phyloP scores from a whole-genome alignment of 805 yeast genomes.

The Kodamaea restingae region DNA sequence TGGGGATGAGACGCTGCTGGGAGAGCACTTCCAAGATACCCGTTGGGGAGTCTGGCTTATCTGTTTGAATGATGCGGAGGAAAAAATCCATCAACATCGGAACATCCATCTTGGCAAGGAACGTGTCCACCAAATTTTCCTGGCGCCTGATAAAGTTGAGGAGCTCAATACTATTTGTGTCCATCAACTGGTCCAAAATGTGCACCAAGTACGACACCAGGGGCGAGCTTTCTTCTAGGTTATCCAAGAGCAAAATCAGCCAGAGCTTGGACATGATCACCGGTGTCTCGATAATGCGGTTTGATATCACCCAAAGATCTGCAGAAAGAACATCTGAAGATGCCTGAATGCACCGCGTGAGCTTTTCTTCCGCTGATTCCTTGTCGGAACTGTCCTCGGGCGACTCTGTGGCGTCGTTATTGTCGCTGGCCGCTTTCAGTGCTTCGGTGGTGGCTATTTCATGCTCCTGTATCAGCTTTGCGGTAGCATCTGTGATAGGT shows the following conservation, averaged over 20 bases:
- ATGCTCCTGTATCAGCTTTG: too few relatives aligned
- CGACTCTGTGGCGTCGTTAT: slow-evolving; percentile 8
- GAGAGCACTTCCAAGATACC: slow-evolving; percentile 78
- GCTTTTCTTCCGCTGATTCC: slow-evolving; percentile 25
- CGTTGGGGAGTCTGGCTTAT: slow-evolving; percentile 83
- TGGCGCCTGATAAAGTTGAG: slow-evolving; percentile 65
- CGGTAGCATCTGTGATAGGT: too few relatives aligned
- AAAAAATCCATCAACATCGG: slow-evolving; percentile 94
- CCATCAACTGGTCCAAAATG: slow-evolving; percentile 81
- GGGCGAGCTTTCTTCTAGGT: slow-evolving; percentile 36
- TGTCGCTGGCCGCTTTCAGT: slow-evolving; percentile 7
- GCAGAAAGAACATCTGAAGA: slow-evolving; percentile 39
- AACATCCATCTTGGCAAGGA: slow-evolving; percentile 81
- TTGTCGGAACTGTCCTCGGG: slow-evolving; percentile 4
- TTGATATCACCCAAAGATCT: slow-evolving; percentile 41
- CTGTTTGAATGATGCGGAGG: slow-evolving; percentile 85
- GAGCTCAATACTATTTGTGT: slow-evolving; percentile 55
- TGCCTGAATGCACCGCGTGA: slow-evolving; percentile 35
- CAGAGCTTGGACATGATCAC: slow-evolving; percentile 38
- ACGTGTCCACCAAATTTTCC: slow-evolving; percentile 68
- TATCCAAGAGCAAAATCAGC: slow-evolving; percentile 32
- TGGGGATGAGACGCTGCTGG: slow-evolving; percentile 68
- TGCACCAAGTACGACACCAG: slow-evolving; percentile 46
- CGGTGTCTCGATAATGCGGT: slow-evolving; percentile 41
- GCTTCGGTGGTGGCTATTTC: slow-evolving; percentile 4